These are phyloP conservation scores for Pseudogymnoascus sp. DNA, from an alignment of 2,329 filamentous ascomycete species.

Conservation along the genomic window DNA sequence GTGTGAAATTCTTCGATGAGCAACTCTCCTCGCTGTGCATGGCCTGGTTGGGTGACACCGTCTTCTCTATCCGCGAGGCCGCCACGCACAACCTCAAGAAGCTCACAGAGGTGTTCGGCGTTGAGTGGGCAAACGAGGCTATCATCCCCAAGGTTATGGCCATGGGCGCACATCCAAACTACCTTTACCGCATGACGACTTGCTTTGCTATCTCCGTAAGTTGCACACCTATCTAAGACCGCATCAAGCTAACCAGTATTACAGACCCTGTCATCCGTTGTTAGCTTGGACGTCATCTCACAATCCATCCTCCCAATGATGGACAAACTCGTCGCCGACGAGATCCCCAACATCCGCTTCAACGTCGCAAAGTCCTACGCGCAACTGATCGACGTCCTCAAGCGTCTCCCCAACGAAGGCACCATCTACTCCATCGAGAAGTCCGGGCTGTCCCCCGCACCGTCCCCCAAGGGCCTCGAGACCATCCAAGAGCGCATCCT, in stretches of 20 bases:
- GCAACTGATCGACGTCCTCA: slow-evolving; percentile 82
- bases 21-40: slow-evolving; percentile 93
- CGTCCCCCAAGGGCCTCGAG: slow-evolving; percentile 66
- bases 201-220: slow-evolving; percentile 96
- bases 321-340: slow-evolving; percentile 84
- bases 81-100: slow-evolving; percentile 97
- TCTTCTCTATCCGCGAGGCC: slow-evolving; percentile 96
- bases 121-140: slow-evolving; percentile 92
- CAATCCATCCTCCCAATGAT: slow-evolving; percentile 93
- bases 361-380: slow-evolving; percentile 98
- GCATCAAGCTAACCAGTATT: slow-evolving; percentile 18
- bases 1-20: slow-evolving; percentile 96
- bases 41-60: slow-evolving; percentile 96
- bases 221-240: slow-evolving; percentile 20
- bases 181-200: slow-evolving; percentile 99
- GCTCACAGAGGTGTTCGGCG: slow-evolving; percentile 95
- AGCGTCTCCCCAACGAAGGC: slow-evolving; percentile 79
- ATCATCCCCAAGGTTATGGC: slow-evolving; percentile 98
- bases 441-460: slow-evolving; percentile 50
- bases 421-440: slow-evolving; percentile 83
- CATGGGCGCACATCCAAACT: slow-evolving; percentile 97
- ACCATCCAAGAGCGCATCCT: slow-evolving; percentile 80
- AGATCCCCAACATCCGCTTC: slow-evolving; percentile 98
- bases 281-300: slow-evolving; percentile 87
- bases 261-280: slow-evolving; percentile 86